Conservation (phyloP, 1,284 basidiomycete species). For the Ustilago curta region DNA sequence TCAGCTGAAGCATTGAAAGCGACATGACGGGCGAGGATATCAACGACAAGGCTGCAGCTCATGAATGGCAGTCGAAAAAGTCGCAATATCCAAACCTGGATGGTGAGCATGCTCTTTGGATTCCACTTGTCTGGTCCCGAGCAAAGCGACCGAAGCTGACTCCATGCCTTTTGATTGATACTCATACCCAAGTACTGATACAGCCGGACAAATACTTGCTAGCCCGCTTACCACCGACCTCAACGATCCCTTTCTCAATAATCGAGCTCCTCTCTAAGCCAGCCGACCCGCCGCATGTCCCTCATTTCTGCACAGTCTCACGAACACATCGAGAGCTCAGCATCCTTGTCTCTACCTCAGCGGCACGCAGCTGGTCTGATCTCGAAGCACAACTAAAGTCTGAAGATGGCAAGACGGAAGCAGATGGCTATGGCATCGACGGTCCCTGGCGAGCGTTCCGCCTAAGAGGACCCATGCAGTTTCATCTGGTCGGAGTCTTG, state of each 20-base stretch:
- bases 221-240: constrained; percentile 19
- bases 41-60: constrained; percentile 29
- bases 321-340: constrained; percentile 42
- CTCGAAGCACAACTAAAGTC: constrained; percentile 16
- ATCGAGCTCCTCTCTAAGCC: constrained; percentile 18
- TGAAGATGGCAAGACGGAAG: neutral
- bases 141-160: neutral
- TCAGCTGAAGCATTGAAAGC: neutral
- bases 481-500: constrained; percentile 43
- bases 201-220: constrained; percentile 42
- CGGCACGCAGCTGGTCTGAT: constrained; percentile 1
- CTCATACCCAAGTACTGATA: constrained; percentile 20
- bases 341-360: constrained; percentile 32
- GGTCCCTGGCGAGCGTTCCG: constrained; percentile 41
- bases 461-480: constrained; percentile 45
- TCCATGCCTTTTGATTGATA: neutral
- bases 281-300: neutral
- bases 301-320: constrained; percentile 41
- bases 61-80: constrained; percentile 34
- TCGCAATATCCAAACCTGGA: constrained; percentile 35
- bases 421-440: constrained; percentile 23
- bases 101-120: constrained; percentile 14
- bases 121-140: neutral
- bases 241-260: constrained; percentile 10
- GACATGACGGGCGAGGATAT: constrained; percentile 5